Conservation (phyloP, 2,329 filamentous ascomycete species). For the Didymella arachidicola region DNA sequence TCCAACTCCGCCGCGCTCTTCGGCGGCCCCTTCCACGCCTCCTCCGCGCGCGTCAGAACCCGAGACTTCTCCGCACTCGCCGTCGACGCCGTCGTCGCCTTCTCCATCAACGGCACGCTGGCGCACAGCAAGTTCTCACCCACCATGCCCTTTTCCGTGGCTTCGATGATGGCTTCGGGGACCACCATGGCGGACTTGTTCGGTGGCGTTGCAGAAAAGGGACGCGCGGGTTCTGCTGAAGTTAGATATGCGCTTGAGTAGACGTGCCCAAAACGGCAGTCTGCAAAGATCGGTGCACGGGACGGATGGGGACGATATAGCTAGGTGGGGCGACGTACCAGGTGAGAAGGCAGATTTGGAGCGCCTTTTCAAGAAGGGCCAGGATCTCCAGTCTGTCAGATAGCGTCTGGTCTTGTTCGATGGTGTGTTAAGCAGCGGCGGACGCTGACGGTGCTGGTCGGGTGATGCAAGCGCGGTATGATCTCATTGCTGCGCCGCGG, state of each 20-base stretch:
- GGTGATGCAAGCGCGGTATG: background rate
- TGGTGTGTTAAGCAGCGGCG: no score
- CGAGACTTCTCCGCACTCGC: background rate
- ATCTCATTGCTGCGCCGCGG: conserved; percentile 1
- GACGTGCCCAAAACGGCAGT: no score
- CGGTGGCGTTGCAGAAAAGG: no score
- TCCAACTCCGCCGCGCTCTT: background rate
- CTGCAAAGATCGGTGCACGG: no score
- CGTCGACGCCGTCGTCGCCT: background rate
- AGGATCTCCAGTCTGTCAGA: no score
- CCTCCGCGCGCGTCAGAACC: conserved; percentile 14
- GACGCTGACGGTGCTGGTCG: background rate
- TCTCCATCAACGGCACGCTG: background rate
- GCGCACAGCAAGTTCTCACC: background rate
- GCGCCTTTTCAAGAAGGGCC: no score
- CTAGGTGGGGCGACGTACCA: no score
- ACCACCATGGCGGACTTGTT: background rate
- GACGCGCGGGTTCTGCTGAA: background rate
- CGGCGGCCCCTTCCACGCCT: conserved; percentile 11
- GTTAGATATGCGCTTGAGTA: background rate
- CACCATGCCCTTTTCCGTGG: background rate
- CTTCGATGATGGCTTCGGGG: background rate
- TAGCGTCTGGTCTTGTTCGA: background rate
- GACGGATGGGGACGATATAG: no score
- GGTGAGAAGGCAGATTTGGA: no score